phyloP scores from a whole-genome alignment of 257 asterid species.

The Dorcoceras hygrometricum region DNA sequence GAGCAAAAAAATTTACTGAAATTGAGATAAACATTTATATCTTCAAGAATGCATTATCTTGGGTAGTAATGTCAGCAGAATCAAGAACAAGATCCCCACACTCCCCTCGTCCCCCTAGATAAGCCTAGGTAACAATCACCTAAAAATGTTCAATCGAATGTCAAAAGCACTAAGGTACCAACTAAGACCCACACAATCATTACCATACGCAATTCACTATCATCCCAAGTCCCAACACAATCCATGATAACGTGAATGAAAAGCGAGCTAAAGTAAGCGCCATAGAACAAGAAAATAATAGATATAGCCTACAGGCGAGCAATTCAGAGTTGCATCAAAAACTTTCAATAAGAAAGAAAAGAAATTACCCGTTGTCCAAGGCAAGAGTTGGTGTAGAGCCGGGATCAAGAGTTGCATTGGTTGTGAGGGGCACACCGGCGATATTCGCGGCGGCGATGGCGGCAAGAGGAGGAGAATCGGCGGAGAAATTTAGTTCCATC shows the following conservation, averaged over 20 bases:
- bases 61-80: neutral
- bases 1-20: neutral
- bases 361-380: constrained; percentile 50
- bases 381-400: constrained; percentile 57
- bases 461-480: constrained; percentile 71
- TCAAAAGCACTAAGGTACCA: neutral
- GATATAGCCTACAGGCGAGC: neutral
- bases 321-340: neutral
- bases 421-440: constrained; percentile 40
- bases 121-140: neutral
- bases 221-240: neutral
- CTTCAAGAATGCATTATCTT: neutral
- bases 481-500: constrained; percentile 55
- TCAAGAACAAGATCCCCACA: neutral
- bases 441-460: constrained; percentile 75
- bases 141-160: neutral
- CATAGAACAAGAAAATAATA: neutral
- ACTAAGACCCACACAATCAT: too few relatives aligned
- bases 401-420: constrained; percentile 41
- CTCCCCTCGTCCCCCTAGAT: neutral
- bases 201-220: neutral
- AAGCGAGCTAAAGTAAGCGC: neutral
- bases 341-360: neutral
- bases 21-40: neutral
- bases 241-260: neutral